Conservation (phyloP, 2,329 filamentous ascomycete genomes). For the Lasiodiplodia gonubiensis region DNA sequence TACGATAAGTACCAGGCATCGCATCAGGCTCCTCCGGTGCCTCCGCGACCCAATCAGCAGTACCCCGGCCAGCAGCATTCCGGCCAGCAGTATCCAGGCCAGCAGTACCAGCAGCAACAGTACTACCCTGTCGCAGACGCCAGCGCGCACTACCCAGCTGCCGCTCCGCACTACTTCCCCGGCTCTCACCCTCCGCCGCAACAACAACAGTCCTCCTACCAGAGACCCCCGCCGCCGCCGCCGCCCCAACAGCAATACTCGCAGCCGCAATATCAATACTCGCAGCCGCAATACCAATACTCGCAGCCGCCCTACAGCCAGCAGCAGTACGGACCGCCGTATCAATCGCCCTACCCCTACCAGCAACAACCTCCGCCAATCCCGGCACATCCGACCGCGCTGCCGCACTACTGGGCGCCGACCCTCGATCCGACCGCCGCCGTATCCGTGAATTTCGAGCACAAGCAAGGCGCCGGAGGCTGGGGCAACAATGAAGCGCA, state of each 20-base stretch:
- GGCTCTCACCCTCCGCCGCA: constrained; percentile 30
- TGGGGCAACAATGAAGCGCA: constrained; percentile 68
- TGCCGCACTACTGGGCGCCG: constrained; percentile 59
- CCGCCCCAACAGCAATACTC: constrained; percentile 34
- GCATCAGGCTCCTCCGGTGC: not conserved
- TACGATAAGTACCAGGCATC: constrained; percentile 28
- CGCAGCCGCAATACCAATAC: constrained; percentile 35
- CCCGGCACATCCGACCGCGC: constrained; percentile 34
- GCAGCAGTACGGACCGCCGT: constrained; percentile 33
- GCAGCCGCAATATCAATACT: constrained; percentile 32
- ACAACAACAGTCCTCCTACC: constrained; percentile 27
- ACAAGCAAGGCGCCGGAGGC: constrained; percentile 63
- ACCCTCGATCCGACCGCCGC: constrained; percentile 55
- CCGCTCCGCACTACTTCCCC: constrained; percentile 23
- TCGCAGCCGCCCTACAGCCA: constrained; percentile 25
- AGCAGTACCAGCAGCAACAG: not conserved
- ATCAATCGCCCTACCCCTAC: constrained; percentile 34
- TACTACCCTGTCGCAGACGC: constrained; percentile 7
- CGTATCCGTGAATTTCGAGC: constrained; percentile 59
- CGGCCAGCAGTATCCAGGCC: not conserved
- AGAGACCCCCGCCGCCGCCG: constrained; percentile 4
- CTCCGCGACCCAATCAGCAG: constrained; percentile 13
- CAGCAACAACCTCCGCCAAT: constrained; percentile 39
- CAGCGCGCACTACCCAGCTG: constrained; percentile 10
- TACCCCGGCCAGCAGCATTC: not conserved